Base-by-base conservation (phyloP, 768 basidiomycete genomes). In the Albatrellus ellisii region DNA sequence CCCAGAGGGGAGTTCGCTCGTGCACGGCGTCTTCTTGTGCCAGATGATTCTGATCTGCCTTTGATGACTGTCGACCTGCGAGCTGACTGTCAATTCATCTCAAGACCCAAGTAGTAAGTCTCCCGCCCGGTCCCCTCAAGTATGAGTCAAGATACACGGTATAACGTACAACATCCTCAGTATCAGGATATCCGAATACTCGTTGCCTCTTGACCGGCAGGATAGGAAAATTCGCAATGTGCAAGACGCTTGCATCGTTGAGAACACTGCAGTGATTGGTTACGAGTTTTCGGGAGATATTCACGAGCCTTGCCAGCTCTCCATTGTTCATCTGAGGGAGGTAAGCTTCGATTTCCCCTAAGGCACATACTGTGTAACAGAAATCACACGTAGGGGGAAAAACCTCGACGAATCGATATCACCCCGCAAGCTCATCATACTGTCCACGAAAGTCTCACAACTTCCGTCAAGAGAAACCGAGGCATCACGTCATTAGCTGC, bases 401-500 rank as follows among this genome's bases (percentile, higher is more conserved):
- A 18, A 18, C 35, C 35, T 3, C 35, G 14, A 18, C 15, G 35
- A 21, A 21, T 21, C 14, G 25, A 36, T 22, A 17, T 36, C 14
- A 14, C 35, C 25, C 35, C 14, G 5, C 6, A 21, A 21, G 35
- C 35, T 18, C 35, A 36, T 21, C 20, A 5, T 9, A 21, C 20
- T 7, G 35, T 53, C 37, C 46, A 52, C 38, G 55, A 57, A 44
- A 56, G 66, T 49, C 52, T 52, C 45, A 48, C 54, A 46, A 48
- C 50, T 44, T 47, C 46, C 51, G 48, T 32, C 36, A 39, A 39
- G 41, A 55, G 40, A 49, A 36, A 36, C 20, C 35, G 54, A 49
- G 65, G 67, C 36, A 58, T 72, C 24, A 67, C 56, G 41, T 63
- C 66, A 54, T 64, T 73, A 48, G 61, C 66, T 44, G 56, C 65